Percentiles rank a stretch among this genome's conserved stretches.
Evolutionary conservation across 2,329 filamentous ascomycete species (phyloP).

Genomic region (Alternaria sp.): DNA sequence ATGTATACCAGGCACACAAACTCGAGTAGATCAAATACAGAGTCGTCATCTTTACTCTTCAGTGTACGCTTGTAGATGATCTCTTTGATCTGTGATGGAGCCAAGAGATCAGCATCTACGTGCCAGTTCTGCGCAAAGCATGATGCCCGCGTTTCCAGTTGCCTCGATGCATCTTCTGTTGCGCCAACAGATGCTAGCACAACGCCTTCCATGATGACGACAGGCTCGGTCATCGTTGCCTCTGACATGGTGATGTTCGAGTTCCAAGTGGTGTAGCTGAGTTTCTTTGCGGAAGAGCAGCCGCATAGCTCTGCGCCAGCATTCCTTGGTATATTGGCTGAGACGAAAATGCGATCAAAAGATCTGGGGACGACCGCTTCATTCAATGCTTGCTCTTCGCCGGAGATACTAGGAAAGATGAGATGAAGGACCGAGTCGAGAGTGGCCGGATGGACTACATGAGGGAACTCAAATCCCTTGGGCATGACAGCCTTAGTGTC

Average conservation of each 20-base stretch:
- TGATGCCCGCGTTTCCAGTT: conserved; percentile 12
- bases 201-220: conserved; percentile 12
- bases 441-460: conserved; percentile 13
- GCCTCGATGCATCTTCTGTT: not conserved
- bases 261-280: conserved; percentile 14
- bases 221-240: conserved; percentile 3
- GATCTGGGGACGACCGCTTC: conserved; percentile 9
- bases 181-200: conserved; percentile 10
- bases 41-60: conserved; percentile 16
- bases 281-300: conserved; percentile 13
- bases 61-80: conserved; percentile 12
- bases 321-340: not conserved
- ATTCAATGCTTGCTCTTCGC: conserved; percentile 20
- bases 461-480: conserved; percentile 5
- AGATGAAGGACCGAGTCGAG: conserved; percentile 14
- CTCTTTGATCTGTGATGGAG: conserved; percentile 9
- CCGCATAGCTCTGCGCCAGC: conserved; percentile 7
- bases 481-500: conserved; percentile 10
- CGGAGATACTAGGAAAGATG: conserved; percentile 15
- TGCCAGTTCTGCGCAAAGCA: conserved; percentile 15
- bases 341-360: conserved; percentile 11
- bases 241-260: conserved; percentile 12
- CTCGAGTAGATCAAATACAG: conserved; percentile 12
- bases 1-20: conserved; percentile 15
- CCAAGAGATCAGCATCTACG: conserved; percentile 9